phyloP scores from a whole-genome alignment of 208 protist genomes.

The Kentomonas sorsogonicus region DNA sequence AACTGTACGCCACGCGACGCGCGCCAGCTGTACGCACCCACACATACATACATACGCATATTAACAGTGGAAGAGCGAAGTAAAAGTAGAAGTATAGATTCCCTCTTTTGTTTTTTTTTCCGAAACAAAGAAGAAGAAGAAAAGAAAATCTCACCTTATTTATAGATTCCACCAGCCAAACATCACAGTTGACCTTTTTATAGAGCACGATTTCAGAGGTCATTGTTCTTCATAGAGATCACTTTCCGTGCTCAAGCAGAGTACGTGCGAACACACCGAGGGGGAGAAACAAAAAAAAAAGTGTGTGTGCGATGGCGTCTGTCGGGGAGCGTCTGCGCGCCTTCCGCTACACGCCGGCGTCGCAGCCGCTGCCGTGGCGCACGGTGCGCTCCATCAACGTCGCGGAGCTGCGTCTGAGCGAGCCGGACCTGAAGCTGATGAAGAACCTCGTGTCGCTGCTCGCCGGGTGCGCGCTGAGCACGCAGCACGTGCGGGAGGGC shows the following conservation, averaged over 20 bases:
- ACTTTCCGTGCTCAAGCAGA: too few relatives aligned
- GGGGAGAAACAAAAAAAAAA: too few relatives aligned
- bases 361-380: slow-evolving; percentile 42
- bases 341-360: slow-evolving; percentile 35
- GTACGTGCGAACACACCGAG: slow-evolving; percentile 6
- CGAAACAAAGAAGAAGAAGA: slow-evolving; percentile 1
- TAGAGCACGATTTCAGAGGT: too few relatives aligned
- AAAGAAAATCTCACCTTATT: slow-evolving; percentile 1
- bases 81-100: not conserved
- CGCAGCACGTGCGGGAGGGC: slow-evolving; percentile 22
- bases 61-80: not conserved
- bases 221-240: too few relatives aligned
- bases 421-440: slow-evolving; percentile 63
- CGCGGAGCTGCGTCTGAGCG: slow-evolving; percentile 27
- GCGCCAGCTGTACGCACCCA: slow-evolving; percentile 1
- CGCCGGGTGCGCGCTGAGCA: slow-evolving; percentile 25
- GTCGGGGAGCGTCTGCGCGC: slow-evolving; percentile 39
- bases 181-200: too few relatives aligned
- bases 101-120: not conserved
- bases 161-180: not conserved
- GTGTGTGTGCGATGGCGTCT: slow-evolving; percentile 11
- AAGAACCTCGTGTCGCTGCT: slow-evolving; percentile 53
- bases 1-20: too few relatives aligned
- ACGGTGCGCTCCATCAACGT: slow-evolving; percentile 51
- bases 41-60: slow-evolving; percentile 10